Evolutionary conservation across 768 basidiomycete genomes (phyloP).

Genomic region (Pisolithus marmoratus): DNA sequence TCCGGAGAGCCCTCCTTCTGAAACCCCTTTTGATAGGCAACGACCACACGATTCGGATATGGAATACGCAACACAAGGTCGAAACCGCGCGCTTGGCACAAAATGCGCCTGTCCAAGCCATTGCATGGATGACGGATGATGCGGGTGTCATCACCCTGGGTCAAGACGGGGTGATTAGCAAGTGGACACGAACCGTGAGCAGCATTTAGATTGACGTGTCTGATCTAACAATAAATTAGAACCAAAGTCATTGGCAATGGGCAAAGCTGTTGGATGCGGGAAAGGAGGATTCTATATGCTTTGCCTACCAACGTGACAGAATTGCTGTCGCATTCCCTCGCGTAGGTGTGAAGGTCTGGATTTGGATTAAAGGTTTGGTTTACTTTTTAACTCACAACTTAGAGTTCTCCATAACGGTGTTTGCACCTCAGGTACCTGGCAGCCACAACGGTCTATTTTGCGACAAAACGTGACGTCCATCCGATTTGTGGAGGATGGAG

Average conservation of each 20-base stretch:
- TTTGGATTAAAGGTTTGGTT: conserved; percentile 47
- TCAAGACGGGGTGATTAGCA: conserved; percentile 51
- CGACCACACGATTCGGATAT: conserved; percentile 60
- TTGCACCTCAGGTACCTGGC: conserved; percentile 48
- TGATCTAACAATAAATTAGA: conserved; percentile 22
- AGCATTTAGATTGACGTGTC: background rate
- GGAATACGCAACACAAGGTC: conserved; percentile 40
- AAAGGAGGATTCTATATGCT: conserved; percentile 40
- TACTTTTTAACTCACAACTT: background rate
- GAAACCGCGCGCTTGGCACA: conserved; percentile 57
- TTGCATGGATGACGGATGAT: conserved; percentile 58
- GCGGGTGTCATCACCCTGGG: conserved; percentile 51
- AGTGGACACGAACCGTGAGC: conserved; percentile 54
- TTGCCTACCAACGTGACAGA: conserved; percentile 51
- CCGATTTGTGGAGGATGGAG: conserved; percentile 57
- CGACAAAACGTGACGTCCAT: conserved; percentile 61
- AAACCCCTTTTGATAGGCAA: conserved; percentile 32
- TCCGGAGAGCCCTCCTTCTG: background rate
- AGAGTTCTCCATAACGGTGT: conserved; percentile 2
- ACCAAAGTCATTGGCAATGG: conserved; percentile 50
- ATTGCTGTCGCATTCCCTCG: conserved; percentile 59
- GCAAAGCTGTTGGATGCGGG: conserved; percentile 49
- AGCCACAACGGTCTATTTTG: conserved; percentile 55
- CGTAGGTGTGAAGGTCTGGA: conserved; percentile 61
- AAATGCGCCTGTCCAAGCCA: conserved; percentile 40